Evolutionary conservation across 495 filamentous ascomycete species (phyloP).

Genomic region (Penicillium canariense): DNA sequence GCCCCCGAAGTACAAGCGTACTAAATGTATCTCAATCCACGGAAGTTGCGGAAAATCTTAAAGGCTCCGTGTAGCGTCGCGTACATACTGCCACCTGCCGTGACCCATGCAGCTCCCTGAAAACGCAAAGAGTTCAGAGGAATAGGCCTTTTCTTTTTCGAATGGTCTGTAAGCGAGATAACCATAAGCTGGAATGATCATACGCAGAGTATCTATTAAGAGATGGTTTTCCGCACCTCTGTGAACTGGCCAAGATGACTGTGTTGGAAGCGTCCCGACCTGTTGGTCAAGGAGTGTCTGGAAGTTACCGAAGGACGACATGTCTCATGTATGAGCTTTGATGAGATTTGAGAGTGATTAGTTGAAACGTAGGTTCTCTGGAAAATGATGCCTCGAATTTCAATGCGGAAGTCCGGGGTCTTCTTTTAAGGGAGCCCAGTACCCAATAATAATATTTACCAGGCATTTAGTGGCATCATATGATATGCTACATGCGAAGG

Average conservation of each 20-base stretch:
- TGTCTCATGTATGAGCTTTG: not conserved
- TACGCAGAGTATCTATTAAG: not conserved
- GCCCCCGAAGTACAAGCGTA: not conserved
- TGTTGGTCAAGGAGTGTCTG: conserved; percentile 24
- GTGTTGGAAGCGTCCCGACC: conserved; percentile 16
- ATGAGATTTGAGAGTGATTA: not conserved
- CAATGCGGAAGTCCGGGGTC: not conserved
- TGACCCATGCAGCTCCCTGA: conserved; percentile 32
- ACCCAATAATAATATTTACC: not conserved
- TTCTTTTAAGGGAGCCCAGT: not conserved
- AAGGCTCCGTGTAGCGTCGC: conserved; percentile 33
- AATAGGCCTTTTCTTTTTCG: conserved; percentile 14
- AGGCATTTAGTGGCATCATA: not conserved
- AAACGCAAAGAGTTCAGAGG: conserved; percentile 24
- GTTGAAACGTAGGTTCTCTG: not conserved
- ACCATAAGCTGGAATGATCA: not conserved
- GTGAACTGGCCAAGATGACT: conserved; percentile 2
- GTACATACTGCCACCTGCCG: conserved; percentile 31
- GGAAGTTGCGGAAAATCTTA: conserved; percentile 31
- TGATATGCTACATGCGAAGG: not conserved
- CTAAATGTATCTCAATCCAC: conserved; percentile 29
- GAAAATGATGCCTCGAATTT: not conserved
- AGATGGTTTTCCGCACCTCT: not conserved
- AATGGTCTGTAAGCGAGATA: not conserved
- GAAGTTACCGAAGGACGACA: conserved; percentile 19